phyloP scores from a whole-genome alignment of 176 grass and related monocot genomes.

The Musa beccarii region DNA sequence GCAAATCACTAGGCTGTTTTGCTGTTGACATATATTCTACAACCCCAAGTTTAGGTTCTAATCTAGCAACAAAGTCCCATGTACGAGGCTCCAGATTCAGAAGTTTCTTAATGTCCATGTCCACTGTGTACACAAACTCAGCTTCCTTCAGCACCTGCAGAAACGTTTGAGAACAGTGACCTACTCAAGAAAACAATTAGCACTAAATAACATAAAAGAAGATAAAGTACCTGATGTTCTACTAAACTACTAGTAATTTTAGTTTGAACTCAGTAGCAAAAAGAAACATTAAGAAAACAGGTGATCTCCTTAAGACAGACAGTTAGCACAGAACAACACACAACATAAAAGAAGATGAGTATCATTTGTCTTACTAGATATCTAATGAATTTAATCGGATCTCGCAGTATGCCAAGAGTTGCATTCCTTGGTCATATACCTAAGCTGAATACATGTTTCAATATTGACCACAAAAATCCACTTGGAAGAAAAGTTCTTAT shows the following conservation, averaged over 20 bases:
- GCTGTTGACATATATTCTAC: slow-evolving; percentile 58
- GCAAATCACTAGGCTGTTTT: slow-evolving; percentile 46
- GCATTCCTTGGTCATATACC: neutral
- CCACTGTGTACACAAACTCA: slow-evolving; percentile 85
- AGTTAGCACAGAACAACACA: too few species aligned
- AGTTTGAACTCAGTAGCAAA: too few species aligned
- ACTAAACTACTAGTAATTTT: neutral
- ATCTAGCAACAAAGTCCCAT: slow-evolving; percentile 88
- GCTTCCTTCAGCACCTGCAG: slow-evolving; percentile 73
- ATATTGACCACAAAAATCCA: neutral
- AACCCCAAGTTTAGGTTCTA: slow-evolving; percentile 71
- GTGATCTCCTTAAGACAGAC: too few species aligned
- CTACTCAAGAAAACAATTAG: neutral
- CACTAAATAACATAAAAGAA: neutral
- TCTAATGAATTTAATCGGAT: too few species aligned
- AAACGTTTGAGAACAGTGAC: slow-evolving; percentile 12
- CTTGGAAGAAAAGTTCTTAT: neutral
- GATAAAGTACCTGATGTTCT: neutral
- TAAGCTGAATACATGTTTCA: neutral
- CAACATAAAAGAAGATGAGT: too few species aligned
- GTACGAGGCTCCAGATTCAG: slow-evolving; percentile 66
- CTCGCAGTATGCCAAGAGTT: neutral
- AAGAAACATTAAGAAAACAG: too few species aligned
- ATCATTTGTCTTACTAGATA: too few species aligned
- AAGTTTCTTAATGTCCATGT: slow-evolving; percentile 91